Evolutionary conservation across 2,329 filamentous ascomycete species (phyloP).

Genomic region (Verticillium dahliae): DNA sequence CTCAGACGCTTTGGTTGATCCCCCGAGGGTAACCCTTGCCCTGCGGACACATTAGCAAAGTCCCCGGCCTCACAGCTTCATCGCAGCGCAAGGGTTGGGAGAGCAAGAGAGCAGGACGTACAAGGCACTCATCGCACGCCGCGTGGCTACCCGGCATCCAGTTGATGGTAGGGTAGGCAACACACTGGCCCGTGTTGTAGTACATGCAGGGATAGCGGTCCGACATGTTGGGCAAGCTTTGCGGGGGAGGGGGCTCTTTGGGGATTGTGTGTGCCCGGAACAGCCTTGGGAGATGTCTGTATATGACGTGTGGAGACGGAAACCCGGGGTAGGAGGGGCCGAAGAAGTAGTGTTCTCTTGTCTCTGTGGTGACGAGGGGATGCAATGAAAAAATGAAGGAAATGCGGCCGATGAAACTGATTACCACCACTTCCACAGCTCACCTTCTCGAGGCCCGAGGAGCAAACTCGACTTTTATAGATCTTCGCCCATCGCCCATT

Average conservation of each 20-base stretch:
- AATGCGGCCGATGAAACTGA: too few relatives aligned
- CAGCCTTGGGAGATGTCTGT: neutral
- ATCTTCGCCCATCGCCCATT: too few relatives aligned
- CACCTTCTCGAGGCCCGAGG: too few relatives aligned
- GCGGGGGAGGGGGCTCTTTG: neutral
- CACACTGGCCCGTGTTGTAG: neutral
- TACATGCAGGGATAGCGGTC: neutral
- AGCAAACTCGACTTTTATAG: too few relatives aligned
- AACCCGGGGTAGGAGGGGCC: too few relatives aligned
- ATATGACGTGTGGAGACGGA: neutral
- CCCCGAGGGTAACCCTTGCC: neutral
- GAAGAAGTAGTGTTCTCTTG: too few relatives aligned
- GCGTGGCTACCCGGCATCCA: neutral
- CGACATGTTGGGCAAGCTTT: neutral
- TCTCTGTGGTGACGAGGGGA: too few relatives aligned
- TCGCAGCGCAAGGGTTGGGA: neutral
- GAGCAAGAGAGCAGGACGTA: neutral
- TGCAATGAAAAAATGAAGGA: too few relatives aligned
- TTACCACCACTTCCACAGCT: too few relatives aligned
- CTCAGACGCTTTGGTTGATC: too few relatives aligned
- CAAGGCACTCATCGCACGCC: neutral
- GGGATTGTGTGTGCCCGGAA: too few relatives aligned
- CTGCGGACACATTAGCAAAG: neutral
- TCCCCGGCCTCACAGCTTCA: neutral
- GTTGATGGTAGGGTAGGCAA: neutral